phyloP scores from a whole-genome alignment of 768 basidiomycete genomes.

The Tricholoma furcatifolium region DNA sequence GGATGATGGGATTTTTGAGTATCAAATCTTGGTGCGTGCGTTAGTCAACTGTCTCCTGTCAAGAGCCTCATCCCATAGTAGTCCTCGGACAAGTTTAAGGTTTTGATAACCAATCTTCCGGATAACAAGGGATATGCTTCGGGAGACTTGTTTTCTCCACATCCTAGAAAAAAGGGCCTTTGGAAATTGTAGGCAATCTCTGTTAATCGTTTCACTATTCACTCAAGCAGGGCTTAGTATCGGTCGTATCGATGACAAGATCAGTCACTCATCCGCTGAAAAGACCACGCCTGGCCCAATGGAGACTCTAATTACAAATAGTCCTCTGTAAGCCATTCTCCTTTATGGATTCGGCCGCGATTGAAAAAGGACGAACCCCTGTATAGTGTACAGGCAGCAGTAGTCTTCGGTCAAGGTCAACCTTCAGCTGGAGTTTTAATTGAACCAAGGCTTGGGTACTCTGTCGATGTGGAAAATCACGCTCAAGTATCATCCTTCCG shows the following conservation, averaged over 20 bases:
- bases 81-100: too few species aligned
- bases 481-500: constrained; percentile 19
- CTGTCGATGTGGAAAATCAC: constrained; percentile 20
- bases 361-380: neutral
- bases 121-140: constrained; percentile 35
- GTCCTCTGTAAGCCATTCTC: constrained; percentile 14
- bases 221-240: constrained; percentile 19
- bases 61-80: too few species aligned
- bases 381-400: constrained; percentile 16
- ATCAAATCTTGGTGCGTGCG: constrained; percentile 32
- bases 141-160: constrained; percentile 33
- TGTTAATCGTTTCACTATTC: neutral
- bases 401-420: constrained; percentile 37
- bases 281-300: constrained; percentile 35
- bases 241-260: constrained; percentile 39
- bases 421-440: constrained; percentile 25
- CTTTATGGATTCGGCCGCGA: neutral
- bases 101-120: constrained; percentile 21
- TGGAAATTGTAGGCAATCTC: constrained; percentile 29
- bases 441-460: constrained; percentile 12
- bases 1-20: constrained; percentile 30
- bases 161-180: constrained; percentile 32
- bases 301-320: constrained; percentile 20
- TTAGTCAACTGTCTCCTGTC: neutral
- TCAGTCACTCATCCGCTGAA: constrained; percentile 32